Conservation (phyloP, 257 asterid species). For the Solanum verrucosum region DNA sequence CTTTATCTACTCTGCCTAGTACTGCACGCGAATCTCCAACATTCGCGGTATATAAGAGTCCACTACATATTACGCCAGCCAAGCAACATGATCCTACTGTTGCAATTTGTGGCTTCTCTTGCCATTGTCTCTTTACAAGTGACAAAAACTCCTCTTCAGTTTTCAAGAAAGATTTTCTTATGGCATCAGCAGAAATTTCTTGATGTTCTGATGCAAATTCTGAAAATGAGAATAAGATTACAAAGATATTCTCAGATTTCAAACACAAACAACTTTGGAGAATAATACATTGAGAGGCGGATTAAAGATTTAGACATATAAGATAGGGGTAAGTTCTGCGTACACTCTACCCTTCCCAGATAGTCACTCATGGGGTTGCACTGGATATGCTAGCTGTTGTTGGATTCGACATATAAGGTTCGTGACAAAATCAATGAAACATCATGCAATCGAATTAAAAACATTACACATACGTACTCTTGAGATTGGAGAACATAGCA, state of each 20-base stretch:
- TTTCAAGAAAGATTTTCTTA: slow-evolving; percentile 70
- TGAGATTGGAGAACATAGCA: slow-evolving; percentile 56
- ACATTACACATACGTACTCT: slow-evolving; percentile 52
- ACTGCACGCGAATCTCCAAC: slow-evolving; percentile 93
- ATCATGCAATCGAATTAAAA: not conserved
- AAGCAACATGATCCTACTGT: slow-evolving; percentile 94
- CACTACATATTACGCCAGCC: slow-evolving; percentile 66
- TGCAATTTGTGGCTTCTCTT: slow-evolving; percentile 62
- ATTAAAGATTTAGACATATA: not conserved
- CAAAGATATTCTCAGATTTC: not conserved
- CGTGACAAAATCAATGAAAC: not conserved
- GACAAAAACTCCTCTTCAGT: slow-evolving; percentile 82
- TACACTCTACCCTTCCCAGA: not conserved
- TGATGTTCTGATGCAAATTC: slow-evolving; percentile 58
- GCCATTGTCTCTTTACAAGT: slow-evolving; percentile 65
- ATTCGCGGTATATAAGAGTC: slow-evolving; percentile 64
- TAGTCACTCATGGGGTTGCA: not conserved
- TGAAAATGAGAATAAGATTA: slow-evolving; percentile 7
- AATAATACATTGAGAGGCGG: not conserved
- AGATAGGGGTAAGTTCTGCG: not conserved
- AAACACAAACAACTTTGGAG: not conserved
- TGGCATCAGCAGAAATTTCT: slow-evolving; percentile 60
- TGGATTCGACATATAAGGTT: not conserved
- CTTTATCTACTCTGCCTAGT: slow-evolving; percentile 56
- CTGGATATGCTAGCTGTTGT: not conserved